phyloP scores from a whole-genome alignment of 352 stramenopile genomes.

The Globisporangium parvum region DNA sequence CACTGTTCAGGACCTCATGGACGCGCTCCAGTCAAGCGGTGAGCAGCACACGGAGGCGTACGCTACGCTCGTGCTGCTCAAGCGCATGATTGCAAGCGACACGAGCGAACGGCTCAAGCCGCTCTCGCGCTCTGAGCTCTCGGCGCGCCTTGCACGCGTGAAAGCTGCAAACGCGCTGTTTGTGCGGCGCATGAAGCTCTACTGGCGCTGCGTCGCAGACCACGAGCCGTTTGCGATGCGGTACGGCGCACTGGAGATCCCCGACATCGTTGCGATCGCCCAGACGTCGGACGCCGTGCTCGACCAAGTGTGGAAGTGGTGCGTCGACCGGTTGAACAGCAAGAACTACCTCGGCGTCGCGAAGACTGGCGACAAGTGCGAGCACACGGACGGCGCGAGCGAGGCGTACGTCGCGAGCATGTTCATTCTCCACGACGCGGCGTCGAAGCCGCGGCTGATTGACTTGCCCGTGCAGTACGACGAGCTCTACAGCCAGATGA shows the following conservation, averaged over 20 bases:
- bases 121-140: slow-evolving; percentile 30
- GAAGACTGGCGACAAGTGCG: slow-evolving; percentile 74
- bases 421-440: slow-evolving; percentile 78
- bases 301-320: slow-evolving; percentile 80
- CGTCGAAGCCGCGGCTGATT: slow-evolving; percentile 57
- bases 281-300: slow-evolving; percentile 49
- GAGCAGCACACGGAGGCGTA: slow-evolving; percentile 36
- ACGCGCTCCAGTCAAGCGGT: slow-evolving; percentile 21
- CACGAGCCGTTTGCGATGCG: slow-evolving; percentile 18
- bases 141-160: slow-evolving; percentile 35
- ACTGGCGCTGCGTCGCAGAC: slow-evolving; percentile 60
- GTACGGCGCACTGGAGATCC: slow-evolving; percentile 26
- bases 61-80: slow-evolving; percentile 43
- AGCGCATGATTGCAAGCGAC: slow-evolving; percentile 49
- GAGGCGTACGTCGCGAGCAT: slow-evolving; percentile 85
- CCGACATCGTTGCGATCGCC: slow-evolving; percentile 50
- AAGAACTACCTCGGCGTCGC: slow-evolving; percentile 63
- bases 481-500: slow-evolving; percentile 76
- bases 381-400: slow-evolving; percentile 80
- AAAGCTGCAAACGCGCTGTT: slow-evolving; percentile 47
- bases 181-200: slow-evolving; percentile 82
- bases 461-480: slow-evolving; percentile 82
- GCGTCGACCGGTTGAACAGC: slow-evolving; percentile 76
- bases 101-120: slow-evolving; percentile 58
- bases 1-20: slow-evolving; percentile 26